These are phyloP conservation scores for Paspalum vaginatum DNA, from an alignment of 176 grass and related monocot genomes.

Conservation along the genomic window DNA sequence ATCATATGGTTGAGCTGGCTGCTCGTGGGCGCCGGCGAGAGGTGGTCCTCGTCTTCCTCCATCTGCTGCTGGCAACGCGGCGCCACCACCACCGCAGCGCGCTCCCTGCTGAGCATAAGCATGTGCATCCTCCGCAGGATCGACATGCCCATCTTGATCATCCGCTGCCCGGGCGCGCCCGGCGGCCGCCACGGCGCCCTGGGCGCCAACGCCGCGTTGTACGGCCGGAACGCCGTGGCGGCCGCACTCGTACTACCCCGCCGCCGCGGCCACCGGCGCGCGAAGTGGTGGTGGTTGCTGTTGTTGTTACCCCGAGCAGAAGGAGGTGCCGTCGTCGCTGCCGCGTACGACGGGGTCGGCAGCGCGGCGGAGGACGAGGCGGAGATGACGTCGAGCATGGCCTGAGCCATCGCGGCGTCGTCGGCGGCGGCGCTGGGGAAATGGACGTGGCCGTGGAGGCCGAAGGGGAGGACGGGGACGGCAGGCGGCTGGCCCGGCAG, in stretches of 20 bases:
- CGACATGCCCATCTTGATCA: slow-evolving; percentile 66
- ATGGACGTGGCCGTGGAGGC: neutral
- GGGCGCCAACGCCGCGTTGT: slow-evolving; percentile 53
- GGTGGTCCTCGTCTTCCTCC: too few species aligned
- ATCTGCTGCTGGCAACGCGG: too few species aligned
- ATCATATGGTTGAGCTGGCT: slow-evolving; percentile 81
- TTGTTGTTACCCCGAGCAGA: neutral
- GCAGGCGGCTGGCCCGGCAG: neutral
- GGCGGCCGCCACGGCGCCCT: neutral
- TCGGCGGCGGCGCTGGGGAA: slow-evolving; percentile 54
- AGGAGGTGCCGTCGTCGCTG: neutral
- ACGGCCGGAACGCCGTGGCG: slow-evolving; percentile 50
- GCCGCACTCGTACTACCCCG: too few species aligned
- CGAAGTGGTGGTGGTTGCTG: neutral
- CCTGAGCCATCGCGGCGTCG: slow-evolving; percentile 60
- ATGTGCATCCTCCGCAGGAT: slow-evolving; percentile 47
- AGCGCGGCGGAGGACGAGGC: neutral
- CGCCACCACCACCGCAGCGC: neutral
- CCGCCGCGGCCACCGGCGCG: neutral
- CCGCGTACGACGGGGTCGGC: neutral
- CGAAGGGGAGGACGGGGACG: neutral
- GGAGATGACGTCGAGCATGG: slow-evolving; percentile 73
- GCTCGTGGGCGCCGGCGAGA: slow-evolving; percentile 27
- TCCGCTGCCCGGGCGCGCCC: slow-evolving; percentile 47
- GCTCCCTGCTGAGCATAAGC: slow-evolving; percentile 26